phyloP scores from a whole-genome alignment of 163 green algal genomes.

The Volvox carteri region DNA sequence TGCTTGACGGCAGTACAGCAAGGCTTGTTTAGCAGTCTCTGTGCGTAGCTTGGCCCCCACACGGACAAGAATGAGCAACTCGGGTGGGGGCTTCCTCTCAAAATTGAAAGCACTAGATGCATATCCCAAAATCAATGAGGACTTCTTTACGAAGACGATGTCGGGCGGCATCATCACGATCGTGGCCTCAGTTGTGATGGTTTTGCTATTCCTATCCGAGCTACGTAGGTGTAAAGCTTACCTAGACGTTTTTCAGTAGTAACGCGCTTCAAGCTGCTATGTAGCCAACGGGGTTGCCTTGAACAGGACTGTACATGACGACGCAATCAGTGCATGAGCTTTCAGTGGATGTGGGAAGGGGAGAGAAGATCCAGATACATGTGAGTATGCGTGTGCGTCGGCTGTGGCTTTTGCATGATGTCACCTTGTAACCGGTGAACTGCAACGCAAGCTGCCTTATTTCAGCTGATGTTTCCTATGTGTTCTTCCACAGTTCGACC shows the following conservation, averaged over 20 bases:
- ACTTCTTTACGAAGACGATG: constrained; percentile 95
- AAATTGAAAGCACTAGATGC: constrained; percentile 79
- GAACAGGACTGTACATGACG: constrained; percentile 79
- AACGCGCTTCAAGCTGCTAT: not conserved
- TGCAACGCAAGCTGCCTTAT: too few relatives aligned
- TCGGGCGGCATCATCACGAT: constrained; percentile 96
- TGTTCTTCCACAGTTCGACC: constrained; percentile 82
- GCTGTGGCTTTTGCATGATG: not conserved
- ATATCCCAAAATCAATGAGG: constrained; percentile 89
- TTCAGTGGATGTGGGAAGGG: constrained; percentile 87
- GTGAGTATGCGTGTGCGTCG: constrained; percentile 60
- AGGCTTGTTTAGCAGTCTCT: not conserved
- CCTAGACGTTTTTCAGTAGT: too few relatives aligned
- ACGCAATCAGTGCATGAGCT: constrained; percentile 83
- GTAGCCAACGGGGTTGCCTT: not conserved
- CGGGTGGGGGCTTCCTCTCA: constrained; percentile 25
- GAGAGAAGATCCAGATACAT: constrained; percentile 89
- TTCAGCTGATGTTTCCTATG: not conserved
- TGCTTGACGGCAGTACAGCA: too few relatives aligned
- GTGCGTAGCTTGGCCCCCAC: not conserved
- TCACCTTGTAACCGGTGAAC: not conserved
- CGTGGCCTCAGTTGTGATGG: constrained; percentile 89
- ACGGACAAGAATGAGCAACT: not conserved
- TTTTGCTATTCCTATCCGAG: constrained; percentile 94
- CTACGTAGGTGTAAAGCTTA: constrained; percentile 88